Evolutionary conservation across 1,284 basidiomycete species (phyloP), one percentile per base, ranked within the genome.

Genomic region (Apiotrichum sp.): DNA sequence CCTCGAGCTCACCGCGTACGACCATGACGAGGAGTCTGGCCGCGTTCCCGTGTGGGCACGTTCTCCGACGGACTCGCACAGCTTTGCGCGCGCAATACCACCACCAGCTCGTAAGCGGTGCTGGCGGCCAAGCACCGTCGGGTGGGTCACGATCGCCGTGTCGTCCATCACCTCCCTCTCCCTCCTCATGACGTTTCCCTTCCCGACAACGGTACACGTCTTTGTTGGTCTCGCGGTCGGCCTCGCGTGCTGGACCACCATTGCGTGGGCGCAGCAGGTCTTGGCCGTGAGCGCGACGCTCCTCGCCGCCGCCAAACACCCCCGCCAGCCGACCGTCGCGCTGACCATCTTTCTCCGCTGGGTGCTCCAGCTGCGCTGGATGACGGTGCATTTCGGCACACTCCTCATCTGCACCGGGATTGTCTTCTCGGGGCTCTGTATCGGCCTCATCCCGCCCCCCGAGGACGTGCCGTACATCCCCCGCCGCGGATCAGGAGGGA

Each of bases 201-300:
- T 68, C 58, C 67, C 67, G 9, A 69, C 67, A 10, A 69, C 69
- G 3, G 59, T 71, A 29, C 69, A 63, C 22, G 53, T 63, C 16
- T 69, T 66, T 47, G 32, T 70, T 44, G 47, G 56, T 2, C 16
- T 59, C 3, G 57, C 52, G 6, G n/a, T 64, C 10, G 57, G 50
- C 13, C 36, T 68, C 35, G 34, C 48, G 6, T 22, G 48, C 6
- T 69, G 67, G 69, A 56, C 58, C 1, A 6, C 55, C 4, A n/a
- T 56, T 9, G 45, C 45, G 13, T 67, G 64, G 65, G 14, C 48
- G 16, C 22, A 16, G 0, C 11, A 16, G 0, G 29, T 47, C 14
- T 22, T 22, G 22, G 45, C 45, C 33, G 52, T 44, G 9, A 34
- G 31, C 35, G 41, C 51, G 3, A 36, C 31, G 34, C 29, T 36